These are phyloP conservation scores for Ceratonia siliqua DNA, from an alignment of 306 rosid species.

Conservation along the genomic window DNA sequence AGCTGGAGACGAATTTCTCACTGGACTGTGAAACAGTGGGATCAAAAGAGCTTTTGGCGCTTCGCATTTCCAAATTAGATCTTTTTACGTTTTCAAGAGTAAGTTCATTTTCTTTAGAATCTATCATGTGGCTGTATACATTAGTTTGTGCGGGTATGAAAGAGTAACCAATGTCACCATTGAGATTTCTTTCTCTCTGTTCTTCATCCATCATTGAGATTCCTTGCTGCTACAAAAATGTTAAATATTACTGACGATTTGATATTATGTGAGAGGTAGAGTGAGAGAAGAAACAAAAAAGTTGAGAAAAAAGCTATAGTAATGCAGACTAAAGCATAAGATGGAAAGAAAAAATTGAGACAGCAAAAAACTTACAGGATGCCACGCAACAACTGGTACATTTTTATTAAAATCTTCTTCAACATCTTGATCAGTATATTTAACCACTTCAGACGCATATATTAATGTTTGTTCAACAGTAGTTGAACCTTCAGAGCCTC, in stretches of 20 bases:
- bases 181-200: slow-evolving; percentile 39
- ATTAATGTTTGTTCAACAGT: slow-evolving; percentile 42
- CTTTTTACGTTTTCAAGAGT: slow-evolving; percentile 33
- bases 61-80: slow-evolving; percentile 37
- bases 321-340: not conserved
- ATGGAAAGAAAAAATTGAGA: not conserved
- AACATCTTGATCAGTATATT: slow-evolving; percentile 40
- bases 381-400: slow-evolving; percentile 36
- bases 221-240: slow-evolving; percentile 42
- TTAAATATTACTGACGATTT: not conserved
- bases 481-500: slow-evolving; percentile 50
- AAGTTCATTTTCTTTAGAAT: slow-evolving; percentile 41
- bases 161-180: slow-evolving; percentile 32
- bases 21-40: slow-evolving; percentile 26
- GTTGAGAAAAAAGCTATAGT: not conserved
- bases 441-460: slow-evolving; percentile 42
- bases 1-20: slow-evolving; percentile 26
- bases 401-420: slow-evolving; percentile 44
- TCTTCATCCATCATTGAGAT: slow-evolving; percentile 29
- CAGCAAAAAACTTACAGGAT: slow-evolving; percentile 47
- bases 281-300: slow-evolving; percentile 1
- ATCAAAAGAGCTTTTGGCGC: slow-evolving; percentile 15
- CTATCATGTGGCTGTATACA: slow-evolving; percentile 19
- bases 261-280: not conserved
- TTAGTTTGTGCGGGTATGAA: slow-evolving; percentile 23